phyloP scores from a whole-genome alignment of 768 basidiomycete species.

The Rhodotorula sphaerocarpa region DNA sequence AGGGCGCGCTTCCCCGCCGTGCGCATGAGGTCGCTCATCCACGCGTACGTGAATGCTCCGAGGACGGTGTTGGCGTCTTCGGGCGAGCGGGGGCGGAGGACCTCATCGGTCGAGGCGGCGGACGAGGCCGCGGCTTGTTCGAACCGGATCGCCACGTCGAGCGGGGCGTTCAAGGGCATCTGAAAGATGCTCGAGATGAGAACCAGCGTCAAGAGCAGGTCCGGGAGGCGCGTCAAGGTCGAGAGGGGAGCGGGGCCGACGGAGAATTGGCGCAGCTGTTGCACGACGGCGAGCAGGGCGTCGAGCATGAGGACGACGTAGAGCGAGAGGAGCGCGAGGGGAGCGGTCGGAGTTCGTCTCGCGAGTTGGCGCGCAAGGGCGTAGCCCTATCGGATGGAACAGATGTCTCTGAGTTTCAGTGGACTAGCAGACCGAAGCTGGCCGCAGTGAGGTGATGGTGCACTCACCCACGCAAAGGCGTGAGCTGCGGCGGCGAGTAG shows the following conservation, averaged over 20 bases:
- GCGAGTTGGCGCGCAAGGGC: background rate
- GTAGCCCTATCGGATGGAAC: background rate
- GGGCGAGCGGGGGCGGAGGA: slow-evolving; percentile 12
- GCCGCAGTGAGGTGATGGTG: no score
- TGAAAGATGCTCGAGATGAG: background rate
- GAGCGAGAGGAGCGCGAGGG: slow-evolving; percentile 13
- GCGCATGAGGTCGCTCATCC: slow-evolving; percentile 28
- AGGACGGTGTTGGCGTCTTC: slow-evolving; percentile 32
- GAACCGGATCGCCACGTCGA: slow-evolving; percentile 2
- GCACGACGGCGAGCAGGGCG: background rate
- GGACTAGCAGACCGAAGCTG: no score
- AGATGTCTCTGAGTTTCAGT: no score
- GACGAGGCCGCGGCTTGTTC: background rate
- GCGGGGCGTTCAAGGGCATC: slow-evolving; percentile 15
- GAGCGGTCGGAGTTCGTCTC: background rate
- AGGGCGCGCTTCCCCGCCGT: slow-evolving; percentile 15
- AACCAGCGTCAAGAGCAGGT: slow-evolving; percentile 1
- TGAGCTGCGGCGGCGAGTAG: background rate
- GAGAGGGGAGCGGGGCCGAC: background rate
- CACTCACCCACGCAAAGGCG: slow-evolving; percentile 3
- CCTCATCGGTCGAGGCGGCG: background rate
- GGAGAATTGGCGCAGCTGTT: background rate
- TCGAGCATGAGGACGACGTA: slow-evolving; percentile 9
- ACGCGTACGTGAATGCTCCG: slow-evolving; percentile 24
- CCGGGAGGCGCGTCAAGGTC: background rate